Evolutionary conservation across 306 rosid genomes (phyloP), one percentile per base, ranked within the genome.

Genomic region (Vigna reflexopilosa): DNA sequence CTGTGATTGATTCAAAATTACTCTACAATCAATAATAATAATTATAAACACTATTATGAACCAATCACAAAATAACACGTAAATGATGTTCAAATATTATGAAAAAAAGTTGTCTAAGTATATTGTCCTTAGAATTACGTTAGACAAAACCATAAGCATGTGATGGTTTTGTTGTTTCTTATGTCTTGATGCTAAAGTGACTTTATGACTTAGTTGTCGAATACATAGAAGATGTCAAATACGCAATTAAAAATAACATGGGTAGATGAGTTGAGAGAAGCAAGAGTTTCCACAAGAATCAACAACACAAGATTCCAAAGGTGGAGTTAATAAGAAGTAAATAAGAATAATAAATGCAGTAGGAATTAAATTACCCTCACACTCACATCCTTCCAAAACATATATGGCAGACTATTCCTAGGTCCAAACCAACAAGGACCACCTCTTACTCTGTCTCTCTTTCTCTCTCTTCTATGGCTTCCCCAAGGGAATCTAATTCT

Each of bases 371-470:
- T 15, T 59, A 19, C 22, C 68, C 58, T 34, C 45, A 30, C 16
- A 34, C 58, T 34, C 45, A 30, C 16, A 34, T 47, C 2, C 50
- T 14, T 70, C 79, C 69, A 70, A 79, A 62, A 50, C 78, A 51
- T 22, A 20, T 26, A 26, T 48, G 85, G 68, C 72, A 73, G 70
- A 32, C 73, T 62, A 24, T 73, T 54, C 11, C 50, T 15, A 17
- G 22, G 78, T 77, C 78, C 70, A 77, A 49, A n/a, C 50, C 84
- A 77, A 24, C 22, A 51, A 61, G 75, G 66, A 68, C 77, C 85
- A 81, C 78, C 26, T 47, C 34, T 7, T 56, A 38, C 65, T 4
- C 47, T 24, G 65, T 63, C 6, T 44, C 17, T 13, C 24, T 40
- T 47, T 45, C 47, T 24, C 57, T 63, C 12, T 49, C 34, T 14